Base-by-base conservation (phyloP, 2,329 filamentous ascomycete species). In the Trichothecium sympodiale region DNA sequence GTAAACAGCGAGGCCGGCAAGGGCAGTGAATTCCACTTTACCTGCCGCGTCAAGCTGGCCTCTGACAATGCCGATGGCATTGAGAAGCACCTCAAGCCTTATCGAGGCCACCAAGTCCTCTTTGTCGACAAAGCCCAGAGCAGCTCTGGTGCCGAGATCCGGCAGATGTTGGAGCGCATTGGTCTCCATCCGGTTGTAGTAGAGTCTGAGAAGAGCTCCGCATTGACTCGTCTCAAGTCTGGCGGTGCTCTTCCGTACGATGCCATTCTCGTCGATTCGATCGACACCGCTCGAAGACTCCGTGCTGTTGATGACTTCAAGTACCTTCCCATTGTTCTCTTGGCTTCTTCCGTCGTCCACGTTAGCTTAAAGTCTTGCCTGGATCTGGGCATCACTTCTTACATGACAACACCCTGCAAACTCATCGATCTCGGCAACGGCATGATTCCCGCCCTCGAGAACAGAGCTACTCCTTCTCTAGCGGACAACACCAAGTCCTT, bases 361-460 rank as follows among this genome's bases (percentile, higher is more conserved):
- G 86, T 96, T 46, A 93, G 80, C 56, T 70, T 98, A 48, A 94
- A 94, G 64, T 91, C 86, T 3, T 91, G 89, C 39, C 65, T 96
- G 40, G 91, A 96, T 55, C 72, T 96, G 44, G 89, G 91, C 43
- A 94, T 98, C 47, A 93, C 88, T n/a, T 95, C 88, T 34, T 96
- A 95, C 60, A 95, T 96, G 87, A 96, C 91, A 2, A 94, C 87
- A 13, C 91, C 91, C 8, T 96, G 91, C 61, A 74, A 89, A 51
- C 77, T 89, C 5, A 94, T 95, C 43, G 91, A 98, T 57, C 67
- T 98, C 39, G 88, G 87, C 41, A 96, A 96, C 51, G 89, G 88
- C 46, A 88, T 98, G 74, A 83, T 96, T 14, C 91, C 91, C 6
- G 91, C 91, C 3, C 68, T 98, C 17, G 91, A 96, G 61, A 93